A percentile compares a stretch with the other conserved stretches of the same genome.
Evolutionary conservation across 441 rosid genomes (phyloP).

Genomic region (Cnidoscolus chayamansa): DNA sequence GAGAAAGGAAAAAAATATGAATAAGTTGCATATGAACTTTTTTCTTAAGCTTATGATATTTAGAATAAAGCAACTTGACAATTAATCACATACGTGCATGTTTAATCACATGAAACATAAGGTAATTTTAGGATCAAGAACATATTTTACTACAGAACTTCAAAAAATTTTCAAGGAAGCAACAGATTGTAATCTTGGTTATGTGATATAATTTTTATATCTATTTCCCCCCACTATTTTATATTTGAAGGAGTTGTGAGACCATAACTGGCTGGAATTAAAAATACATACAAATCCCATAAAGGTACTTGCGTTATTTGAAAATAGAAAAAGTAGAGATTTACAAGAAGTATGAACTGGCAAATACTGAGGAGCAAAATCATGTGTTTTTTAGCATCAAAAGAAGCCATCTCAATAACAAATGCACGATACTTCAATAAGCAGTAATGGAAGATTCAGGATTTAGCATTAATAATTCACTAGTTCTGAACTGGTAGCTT

Average conservation of each 20-base stretch:
- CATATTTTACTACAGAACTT: neutral
- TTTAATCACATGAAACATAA: neutral
- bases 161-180: neutral
- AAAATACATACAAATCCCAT: neutral
- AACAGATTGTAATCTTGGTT: neutral
- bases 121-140: neutral
- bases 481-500: too few relatives aligned
- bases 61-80: neutral
- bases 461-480: slow-evolving; percentile 35
- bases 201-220: neutral
- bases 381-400: neutral
- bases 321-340: neutral
- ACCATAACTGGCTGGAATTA: neutral
- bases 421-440: neutral
- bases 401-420: neutral
- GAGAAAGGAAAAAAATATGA: slow-evolving; percentile 16
- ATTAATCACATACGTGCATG: neutral
- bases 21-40: neutral
- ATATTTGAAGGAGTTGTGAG: neutral
- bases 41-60: neutral
- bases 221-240: neutral
- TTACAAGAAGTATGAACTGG: neutral
- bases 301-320: neutral
- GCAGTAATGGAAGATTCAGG: neutral
- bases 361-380: neutral